These are phyloP conservation scores for Spatholobus suberectus DNA, from an alignment of 306 rosid species.

Conservation along the genomic window DNA sequence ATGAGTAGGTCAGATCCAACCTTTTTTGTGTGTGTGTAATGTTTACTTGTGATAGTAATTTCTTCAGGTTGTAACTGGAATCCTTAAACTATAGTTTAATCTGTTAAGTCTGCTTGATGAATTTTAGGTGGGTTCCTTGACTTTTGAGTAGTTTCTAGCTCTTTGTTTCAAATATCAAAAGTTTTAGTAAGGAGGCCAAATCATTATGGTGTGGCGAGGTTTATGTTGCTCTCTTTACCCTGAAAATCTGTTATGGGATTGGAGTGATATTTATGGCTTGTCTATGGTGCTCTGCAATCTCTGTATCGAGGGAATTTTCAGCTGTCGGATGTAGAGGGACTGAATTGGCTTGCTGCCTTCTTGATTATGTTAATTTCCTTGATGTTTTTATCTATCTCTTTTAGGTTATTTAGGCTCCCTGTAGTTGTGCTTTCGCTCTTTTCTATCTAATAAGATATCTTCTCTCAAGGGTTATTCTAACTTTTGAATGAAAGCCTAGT, in stretches of 20 bases:
- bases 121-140: conserved; percentile 4
- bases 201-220: neutral
- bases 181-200: conserved; percentile 1
- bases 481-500: neutral
- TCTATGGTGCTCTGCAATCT: neutral
- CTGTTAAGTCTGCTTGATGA: conserved; percentile 8
- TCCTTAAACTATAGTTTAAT: neutral
- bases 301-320: neutral
- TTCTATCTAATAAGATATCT: neutral
- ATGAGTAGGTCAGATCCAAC: neutral
- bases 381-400: neutral
- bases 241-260: neutral
- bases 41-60: neutral
- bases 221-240: neutral
- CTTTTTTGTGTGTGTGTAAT: neutral
- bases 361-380: neutral
- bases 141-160: conserved; percentile 4
- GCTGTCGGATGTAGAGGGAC: neutral
- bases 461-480: conserved; percentile 10
- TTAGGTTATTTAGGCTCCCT: neutral
- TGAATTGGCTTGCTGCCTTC: neutral
- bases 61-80: neutral
- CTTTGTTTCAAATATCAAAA: conserved; percentile 4
- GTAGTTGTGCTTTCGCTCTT: neutral
- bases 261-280: conserved; percentile 12